Evolutionary conservation across 148 eudicot genomes (phyloP).

Genomic region (Limonium bicolor): DNA sequence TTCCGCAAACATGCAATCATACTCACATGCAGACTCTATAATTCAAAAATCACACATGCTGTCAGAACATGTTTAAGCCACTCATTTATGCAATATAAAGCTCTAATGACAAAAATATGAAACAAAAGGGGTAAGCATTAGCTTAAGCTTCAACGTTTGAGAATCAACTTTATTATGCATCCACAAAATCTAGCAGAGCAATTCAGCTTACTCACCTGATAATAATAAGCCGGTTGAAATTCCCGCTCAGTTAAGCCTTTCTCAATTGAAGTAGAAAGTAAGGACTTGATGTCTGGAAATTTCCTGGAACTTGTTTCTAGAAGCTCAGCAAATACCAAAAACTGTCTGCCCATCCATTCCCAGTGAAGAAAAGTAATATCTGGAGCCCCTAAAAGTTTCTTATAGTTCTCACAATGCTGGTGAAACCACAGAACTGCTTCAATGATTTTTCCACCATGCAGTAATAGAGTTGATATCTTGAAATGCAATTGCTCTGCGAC

Average conservation of each 20-base stretch:
- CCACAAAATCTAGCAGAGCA: no score
- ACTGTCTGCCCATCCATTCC: constrained; percentile 98
- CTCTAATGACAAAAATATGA: no score
- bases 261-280: constrained; percentile 29
- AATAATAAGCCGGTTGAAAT: constrained; percentile 66
- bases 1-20: no score
- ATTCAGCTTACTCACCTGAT: constrained; percentile 51
- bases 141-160: no score
- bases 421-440: constrained; percentile 92
- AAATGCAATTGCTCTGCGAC: constrained; percentile 89
- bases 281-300: constrained; percentile 29
- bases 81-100: no score
- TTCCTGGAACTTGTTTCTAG: constrained; percentile 70
- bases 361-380: constrained; percentile 89
- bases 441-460: constrained; percentile 79
- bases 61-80: no score
- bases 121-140: no score
- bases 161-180: no score
- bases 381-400: constrained; percentile 56
- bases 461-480: constrained; percentile 80
- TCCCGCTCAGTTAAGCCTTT: constrained; percentile 68
- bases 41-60: no score
- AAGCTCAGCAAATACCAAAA: constrained; percentile 86
- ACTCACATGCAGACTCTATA: no score
- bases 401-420: constrained; percentile 58